These are phyloP conservation scores for Xylaria sp. DNA, from an alignment of 2,329 filamentous ascomycete genomes.

Conservation along the genomic window DNA sequence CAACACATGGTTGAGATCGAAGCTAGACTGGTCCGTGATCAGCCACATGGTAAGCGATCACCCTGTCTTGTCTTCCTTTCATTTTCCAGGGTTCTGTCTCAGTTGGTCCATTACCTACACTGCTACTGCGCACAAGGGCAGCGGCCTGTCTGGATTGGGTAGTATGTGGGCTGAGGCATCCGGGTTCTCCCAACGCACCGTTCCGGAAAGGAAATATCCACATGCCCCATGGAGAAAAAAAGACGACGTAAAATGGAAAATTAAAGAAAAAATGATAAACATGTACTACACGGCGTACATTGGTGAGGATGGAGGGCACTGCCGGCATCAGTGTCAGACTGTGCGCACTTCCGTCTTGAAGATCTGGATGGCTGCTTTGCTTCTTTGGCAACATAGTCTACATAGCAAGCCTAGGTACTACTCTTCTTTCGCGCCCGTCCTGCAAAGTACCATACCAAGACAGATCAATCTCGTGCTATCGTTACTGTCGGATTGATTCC, in stretches of 20 bases:
- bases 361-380: slow-evolving; percentile 32
- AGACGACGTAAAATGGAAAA: background rate
- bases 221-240: background rate
- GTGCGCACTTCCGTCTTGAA: slow-evolving; percentile 26
- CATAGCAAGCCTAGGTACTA: slow-evolving; percentile 15
- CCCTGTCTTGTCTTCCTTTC: slow-evolving; percentile 12
- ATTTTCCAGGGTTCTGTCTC: slow-evolving; percentile 32
- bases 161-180: background rate
- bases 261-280: background rate
- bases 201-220: background rate
- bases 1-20: slow-evolving; percentile 15
- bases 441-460: slow-evolving; percentile 15
- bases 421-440: slow-evolving; percentile 16
- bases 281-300: background rate
- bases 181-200: background rate
- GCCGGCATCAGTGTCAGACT: slow-evolving; percentile 22
- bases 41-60: slow-evolving; percentile 33
- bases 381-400: slow-evolving; percentile 33
- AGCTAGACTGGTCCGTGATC: slow-evolving; percentile 26
- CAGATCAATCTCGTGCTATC: slow-evolving; percentile 37
- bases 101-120: slow-evolving; percentile 27
- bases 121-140: too few relatives aligned
- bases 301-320: slow-evolving; percentile 3
- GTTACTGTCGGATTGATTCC: slow-evolving; percentile 32
- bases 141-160: slow-evolving; percentile 3